Percentiles rank a stretch among this genome's conserved stretches.
phyloP scores from a whole-genome alignment of 495 filamentous ascomycete species.

The Xylaria grammica region DNA sequence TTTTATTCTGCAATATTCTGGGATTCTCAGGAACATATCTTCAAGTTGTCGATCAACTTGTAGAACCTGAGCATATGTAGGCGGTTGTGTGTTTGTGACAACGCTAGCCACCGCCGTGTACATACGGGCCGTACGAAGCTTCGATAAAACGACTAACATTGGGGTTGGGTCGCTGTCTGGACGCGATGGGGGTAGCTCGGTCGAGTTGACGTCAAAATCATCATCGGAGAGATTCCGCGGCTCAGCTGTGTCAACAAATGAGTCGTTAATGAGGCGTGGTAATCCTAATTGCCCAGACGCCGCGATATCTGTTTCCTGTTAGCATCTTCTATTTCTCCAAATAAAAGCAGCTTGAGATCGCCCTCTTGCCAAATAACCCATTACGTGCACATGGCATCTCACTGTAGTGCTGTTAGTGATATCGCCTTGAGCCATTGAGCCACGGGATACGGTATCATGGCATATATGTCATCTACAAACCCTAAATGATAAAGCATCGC shows the following conservation, averaged over 20 bases:
- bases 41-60: conserved; percentile 38
- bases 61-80: conserved; percentile 38
- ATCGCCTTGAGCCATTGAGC: not conserved
- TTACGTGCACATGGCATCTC: not conserved
- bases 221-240: conserved; percentile 46
- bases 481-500: conserved; percentile 41
- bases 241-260: conserved; percentile 41
- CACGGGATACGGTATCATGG: not conserved
- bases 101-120: conserved; percentile 33
- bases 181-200: conserved; percentile 42
- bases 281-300: conserved; percentile 45
- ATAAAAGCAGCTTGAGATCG: not conserved
- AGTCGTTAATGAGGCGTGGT: conserved; percentile 37
- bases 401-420: conserved; percentile 17
- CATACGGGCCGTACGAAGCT: conserved; percentile 30
- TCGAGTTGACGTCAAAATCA: conserved; percentile 40
- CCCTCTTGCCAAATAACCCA: conserved; percentile 6
- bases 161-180: conserved; percentile 42
- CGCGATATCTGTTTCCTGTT: conserved; percentile 35
- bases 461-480: conserved; percentile 3
- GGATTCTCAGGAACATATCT: conserved; percentile 30
- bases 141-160: conserved; percentile 32
- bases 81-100: conserved; percentile 29
- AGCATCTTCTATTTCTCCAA: not conserved
- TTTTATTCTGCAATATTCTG: conserved; percentile 29